Evolutionary conservation across 495 filamentous ascomycete genomes (phyloP), one percentile per base, ranked within the genome.

Genomic region (Hyaloscypha hepaticicola): DNA sequence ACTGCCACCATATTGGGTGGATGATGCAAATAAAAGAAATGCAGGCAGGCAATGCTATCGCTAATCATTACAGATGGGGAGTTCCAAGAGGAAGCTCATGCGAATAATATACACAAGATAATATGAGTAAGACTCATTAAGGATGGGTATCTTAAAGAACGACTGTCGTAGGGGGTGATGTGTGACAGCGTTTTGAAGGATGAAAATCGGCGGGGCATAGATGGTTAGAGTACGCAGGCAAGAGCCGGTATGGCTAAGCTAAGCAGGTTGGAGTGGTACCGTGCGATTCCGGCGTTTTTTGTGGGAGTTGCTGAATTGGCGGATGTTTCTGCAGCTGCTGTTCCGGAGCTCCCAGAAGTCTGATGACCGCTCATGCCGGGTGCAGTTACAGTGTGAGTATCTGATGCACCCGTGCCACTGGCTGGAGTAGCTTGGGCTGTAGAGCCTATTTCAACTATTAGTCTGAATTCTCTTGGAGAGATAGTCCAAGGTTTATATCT

Each of bases 291-390:
- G 8, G n/a, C 8, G 19, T 53, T 53, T 26, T 53, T 53, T 38
- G 58, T 16, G 26, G 38, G 45, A 27, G 59, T 33, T 3, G 59
- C 29, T 33, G 45, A 29, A 11, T 5, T 50, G 3, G 51, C 27
- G 34, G 51, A 38, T 26, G 57, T 60, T 21, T 26, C 56, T 25
- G 48, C 60, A 45, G 61, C 61, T 26, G 51, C 48, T 24, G 58
- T 57, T 21, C 31, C 51, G 27, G 48, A 53, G 14, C 45, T 49
- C 12, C 51, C 34, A 34, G 52, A 19, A 22, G 66, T 57, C 52
- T 68, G 24, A n/a, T 68, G 61, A 16, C 66, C 61, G 51, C 55
- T 57, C 45, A 67, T n/a, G 41, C 60, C 60, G 6, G 66, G 66
- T 33, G 56, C 16, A 27, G 34, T 29, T 45, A 57, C 34, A 26